phyloP scores from a whole-genome alignment of 495 filamentous ascomycete species.

The Aspergillus bridgeri region DNA sequence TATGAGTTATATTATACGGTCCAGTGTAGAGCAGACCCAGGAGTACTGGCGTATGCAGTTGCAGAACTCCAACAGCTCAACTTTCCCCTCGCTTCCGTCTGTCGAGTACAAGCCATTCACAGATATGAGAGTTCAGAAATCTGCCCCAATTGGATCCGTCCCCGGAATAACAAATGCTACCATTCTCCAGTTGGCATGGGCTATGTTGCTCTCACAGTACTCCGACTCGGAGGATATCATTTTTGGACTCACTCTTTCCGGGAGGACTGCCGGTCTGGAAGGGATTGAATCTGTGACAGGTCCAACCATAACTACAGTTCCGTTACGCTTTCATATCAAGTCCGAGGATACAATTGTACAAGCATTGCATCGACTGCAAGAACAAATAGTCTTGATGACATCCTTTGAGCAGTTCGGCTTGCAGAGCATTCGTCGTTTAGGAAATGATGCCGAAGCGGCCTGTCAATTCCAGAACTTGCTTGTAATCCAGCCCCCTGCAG shows the following conservation, averaged over 20 bases:
- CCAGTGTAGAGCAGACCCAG: neutral
- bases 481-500: neutral
- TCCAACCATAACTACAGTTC: neutral
- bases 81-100: neutral
- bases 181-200: neutral
- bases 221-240: neutral
- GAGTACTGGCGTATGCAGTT: neutral
- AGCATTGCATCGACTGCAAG: neutral
- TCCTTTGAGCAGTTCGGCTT: neutral
- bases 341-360: neutral
- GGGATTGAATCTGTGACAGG: neutral
- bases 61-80: neutral
- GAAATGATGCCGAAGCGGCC: neutral
- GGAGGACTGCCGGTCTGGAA: neutral
- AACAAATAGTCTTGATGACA: neutral
- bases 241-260: neutral
- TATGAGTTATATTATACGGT: neutral
- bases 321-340: neutral
- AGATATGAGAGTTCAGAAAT: neutral
- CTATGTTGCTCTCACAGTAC: neutral
- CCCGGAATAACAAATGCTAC: neutral
- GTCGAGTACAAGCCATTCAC: neutral
- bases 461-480: neutral
- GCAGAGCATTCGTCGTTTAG: neutral
- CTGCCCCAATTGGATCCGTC: neutral